These are phyloP conservation scores for Fonsecaea monophora DNA, from an alignment of 2,329 filamentous ascomycete species.

Conservation along the genomic window DNA sequence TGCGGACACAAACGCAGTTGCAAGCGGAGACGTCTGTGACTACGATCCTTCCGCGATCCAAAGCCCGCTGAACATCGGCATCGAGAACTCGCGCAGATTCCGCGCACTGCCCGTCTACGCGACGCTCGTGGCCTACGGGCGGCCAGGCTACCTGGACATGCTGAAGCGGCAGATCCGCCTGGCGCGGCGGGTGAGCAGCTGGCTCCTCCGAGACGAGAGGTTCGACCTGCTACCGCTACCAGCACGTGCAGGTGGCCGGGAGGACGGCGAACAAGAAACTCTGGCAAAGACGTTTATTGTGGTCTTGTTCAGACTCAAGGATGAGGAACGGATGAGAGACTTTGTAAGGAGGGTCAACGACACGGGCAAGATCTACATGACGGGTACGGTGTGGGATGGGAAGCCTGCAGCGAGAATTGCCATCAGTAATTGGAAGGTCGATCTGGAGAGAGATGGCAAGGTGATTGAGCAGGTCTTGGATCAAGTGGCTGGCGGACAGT, in stretches of 20 bases:
- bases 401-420: slow-evolving; percentile 79
- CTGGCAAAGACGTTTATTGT: slow-evolving; percentile 69
- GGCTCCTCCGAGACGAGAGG: slow-evolving; percentile 64
- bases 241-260: slow-evolving; percentile 32
- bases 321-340: slow-evolving; percentile 67
- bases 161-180: slow-evolving; percentile 75
- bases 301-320: slow-evolving; percentile 77
- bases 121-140: slow-evolving; percentile 76
- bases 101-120: slow-evolving; percentile 89
- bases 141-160: slow-evolving; percentile 70
- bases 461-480: slow-evolving; percentile 70
- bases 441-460: slow-evolving; percentile 69
- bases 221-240: slow-evolving; percentile 70
- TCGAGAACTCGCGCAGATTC: slow-evolving; percentile 92
- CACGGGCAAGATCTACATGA: slow-evolving; percentile 78
- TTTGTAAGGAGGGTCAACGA: slow-evolving; percentile 77
- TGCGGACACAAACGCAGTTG: slow-evolving; percentile 38
- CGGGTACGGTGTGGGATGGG: slow-evolving; percentile 79
- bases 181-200: slow-evolving; percentile 70
- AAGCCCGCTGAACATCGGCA: slow-evolving; percentile 83
- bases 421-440: slow-evolving; percentile 81
- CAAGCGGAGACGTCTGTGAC: slow-evolving; percentile 39
- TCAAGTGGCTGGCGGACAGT: slow-evolving; percentile 45
- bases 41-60: slow-evolving; percentile 57
- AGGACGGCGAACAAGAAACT: slow-evolving; percentile 48